A percentile compares a stretch with the other conserved stretches of the same genome.
Conservation (phyloP, 495 filamentous ascomycete species). For the Neurospora sp. region DNA sequence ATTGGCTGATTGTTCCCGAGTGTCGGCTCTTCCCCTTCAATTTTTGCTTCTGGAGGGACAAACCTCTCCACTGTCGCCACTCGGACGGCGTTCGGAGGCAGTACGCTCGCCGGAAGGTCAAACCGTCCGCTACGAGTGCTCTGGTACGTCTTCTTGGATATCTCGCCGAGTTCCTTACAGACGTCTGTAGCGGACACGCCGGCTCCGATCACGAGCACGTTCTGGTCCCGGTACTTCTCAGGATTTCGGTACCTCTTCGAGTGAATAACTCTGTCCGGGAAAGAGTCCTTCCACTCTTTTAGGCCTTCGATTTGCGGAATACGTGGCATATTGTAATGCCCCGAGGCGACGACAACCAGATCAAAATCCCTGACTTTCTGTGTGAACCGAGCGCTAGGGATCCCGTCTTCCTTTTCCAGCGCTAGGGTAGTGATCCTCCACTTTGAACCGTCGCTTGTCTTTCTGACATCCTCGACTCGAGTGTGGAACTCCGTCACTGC, state of each 20-base stretch:
- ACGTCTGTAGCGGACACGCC: conserved; percentile 53
- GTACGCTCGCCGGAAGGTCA: conserved; percentile 38
- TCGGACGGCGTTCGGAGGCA: conserved; percentile 40
- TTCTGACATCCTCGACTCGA: conserved; percentile 43
- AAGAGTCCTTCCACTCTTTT: conserved; percentile 39
- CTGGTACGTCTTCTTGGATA: conserved; percentile 46
- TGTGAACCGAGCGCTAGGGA: neutral
- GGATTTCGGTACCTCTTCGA: conserved; percentile 52
- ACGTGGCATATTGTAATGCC: conserved; percentile 48
- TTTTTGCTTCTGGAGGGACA: conserved; percentile 4
- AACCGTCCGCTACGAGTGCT: conserved; percentile 47
- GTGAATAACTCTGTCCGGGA: conserved; percentile 43
- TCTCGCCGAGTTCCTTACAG: conserved; percentile 41
- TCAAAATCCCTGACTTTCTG: conserved; percentile 36
- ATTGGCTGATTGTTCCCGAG: conserved; percentile 2
- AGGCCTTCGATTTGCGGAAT: conserved; percentile 48
- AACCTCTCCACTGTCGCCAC: conserved; percentile 39
- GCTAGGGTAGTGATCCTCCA: conserved; percentile 42
- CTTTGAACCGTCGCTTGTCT: conserved; percentile 24
- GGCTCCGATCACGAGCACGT: conserved; percentile 49
- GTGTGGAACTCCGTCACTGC: conserved; percentile 44
- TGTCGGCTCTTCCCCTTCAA: conserved; percentile 4
- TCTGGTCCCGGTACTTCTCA: conserved; percentile 34
- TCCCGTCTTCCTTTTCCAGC: conserved; percentile 18
- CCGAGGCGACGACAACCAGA: conserved; percentile 46